A percentile compares a stretch with the other conserved stretches of the same genome.
Conservation (phyloP, 2,329 filamentous ascomycete genomes). For the Cercospora sp. region DNA sequence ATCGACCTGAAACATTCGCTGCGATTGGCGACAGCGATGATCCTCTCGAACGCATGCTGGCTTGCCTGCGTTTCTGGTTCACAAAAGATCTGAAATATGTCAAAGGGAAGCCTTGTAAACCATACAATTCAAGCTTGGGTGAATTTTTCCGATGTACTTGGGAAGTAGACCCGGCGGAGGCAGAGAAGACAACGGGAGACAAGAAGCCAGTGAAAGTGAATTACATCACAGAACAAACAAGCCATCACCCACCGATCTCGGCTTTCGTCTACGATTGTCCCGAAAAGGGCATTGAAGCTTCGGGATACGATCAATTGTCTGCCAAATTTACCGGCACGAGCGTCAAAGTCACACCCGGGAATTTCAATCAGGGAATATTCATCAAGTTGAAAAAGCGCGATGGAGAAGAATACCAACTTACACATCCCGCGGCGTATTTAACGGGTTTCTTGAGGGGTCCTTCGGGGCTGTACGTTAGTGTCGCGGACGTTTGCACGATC, state of each 20-base stretch:
- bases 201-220: constrained; percentile 70
- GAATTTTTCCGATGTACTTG: constrained; percentile 99
- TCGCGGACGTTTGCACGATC: constrained; percentile 85
- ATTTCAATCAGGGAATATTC: constrained; percentile 95
- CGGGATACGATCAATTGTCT: constrained; percentile 92
- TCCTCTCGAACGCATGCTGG: constrained; percentile 87
- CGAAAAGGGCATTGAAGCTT: constrained; percentile 81
- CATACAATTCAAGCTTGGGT: constrained; percentile 94
- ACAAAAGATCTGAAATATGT: constrained; percentile 99
- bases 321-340: constrained; percentile 98
- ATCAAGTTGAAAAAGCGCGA: constrained; percentile 77
- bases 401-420: constrained; percentile 91
- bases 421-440: constrained; percentile 88
- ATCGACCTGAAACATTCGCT: constrained; percentile 86
- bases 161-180: constrained; percentile 80
- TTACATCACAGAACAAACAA: constrained; percentile 96
- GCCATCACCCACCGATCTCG: constrained; percentile 94
- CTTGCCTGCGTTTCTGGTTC: constrained; percentile 95
- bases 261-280: constrained; percentile 93
- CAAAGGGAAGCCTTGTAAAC: constrained; percentile 97
- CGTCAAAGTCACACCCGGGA: constrained; percentile 84
- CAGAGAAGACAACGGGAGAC: constrained; percentile 43
- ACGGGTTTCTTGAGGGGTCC: constrained; percentile 79
- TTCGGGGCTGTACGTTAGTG: constrained; percentile 75
- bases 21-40: constrained; percentile 88